These are phyloP conservation scores for Suillus plorans DNA, from an alignment of 768 basidiomycete species.

Conservation along the genomic window DNA sequence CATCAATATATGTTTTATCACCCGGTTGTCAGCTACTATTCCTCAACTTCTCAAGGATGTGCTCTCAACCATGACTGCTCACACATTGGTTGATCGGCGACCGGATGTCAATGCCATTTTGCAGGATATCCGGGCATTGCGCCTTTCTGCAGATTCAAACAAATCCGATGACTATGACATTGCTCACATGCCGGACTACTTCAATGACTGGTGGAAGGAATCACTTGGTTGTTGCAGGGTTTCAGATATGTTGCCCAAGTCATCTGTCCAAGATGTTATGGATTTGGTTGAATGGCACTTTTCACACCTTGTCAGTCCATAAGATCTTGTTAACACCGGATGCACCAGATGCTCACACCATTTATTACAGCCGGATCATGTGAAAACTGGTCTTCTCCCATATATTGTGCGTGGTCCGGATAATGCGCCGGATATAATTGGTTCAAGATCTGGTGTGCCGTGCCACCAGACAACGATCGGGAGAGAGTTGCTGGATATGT, in stretches of 20 bases:
- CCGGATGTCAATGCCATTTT: neutral
- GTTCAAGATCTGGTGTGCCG: neutral
- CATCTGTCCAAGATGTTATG: neutral
- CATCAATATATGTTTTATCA: neutral
- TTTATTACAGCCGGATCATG: neutral
- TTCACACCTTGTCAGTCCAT: neutral
- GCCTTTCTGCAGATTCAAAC: neutral
- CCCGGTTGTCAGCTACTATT: neutral
- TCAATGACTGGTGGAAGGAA: conserved; percentile 1
- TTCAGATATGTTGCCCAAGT: neutral
- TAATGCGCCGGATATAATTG: neutral
- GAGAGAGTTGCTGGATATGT: neutral
- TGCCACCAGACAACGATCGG: neutral
- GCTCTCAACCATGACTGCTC: neutral
- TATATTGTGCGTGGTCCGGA: neutral
- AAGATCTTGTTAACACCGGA: neutral
- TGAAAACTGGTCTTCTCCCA: neutral
- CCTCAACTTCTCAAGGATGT: neutral
- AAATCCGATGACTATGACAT: neutral
- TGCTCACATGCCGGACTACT: neutral
- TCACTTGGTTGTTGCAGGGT: neutral
- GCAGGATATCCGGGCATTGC: neutral
- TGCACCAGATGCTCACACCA: neutral
- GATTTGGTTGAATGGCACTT: neutral
- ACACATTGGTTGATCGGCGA: neutral